These are phyloP conservation scores for Pleurotus sapidus DNA, from an alignment of 768 basidiomycete genomes.

Conservation along the genomic window DNA sequence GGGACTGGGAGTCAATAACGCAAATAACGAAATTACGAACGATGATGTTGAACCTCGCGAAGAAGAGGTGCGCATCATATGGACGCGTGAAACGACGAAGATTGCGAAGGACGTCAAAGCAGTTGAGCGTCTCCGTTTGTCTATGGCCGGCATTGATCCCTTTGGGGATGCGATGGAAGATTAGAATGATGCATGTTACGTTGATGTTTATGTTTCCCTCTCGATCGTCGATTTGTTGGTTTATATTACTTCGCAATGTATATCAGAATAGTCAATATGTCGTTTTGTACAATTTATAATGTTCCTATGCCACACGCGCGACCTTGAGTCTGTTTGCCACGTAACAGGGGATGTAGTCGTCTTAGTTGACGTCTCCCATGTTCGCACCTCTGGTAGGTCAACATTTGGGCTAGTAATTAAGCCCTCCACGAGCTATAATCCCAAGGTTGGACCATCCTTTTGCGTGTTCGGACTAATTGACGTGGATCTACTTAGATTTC, in stretches of 20 bases:
- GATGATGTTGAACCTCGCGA: conserved; percentile 35
- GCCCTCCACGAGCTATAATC: too few relatives aligned
- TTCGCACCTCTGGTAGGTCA: too few relatives aligned
- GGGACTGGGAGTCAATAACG: conserved; percentile 53
- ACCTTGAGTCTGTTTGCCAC: not conserved
- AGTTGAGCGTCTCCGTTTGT: conserved; percentile 10
- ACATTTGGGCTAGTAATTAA: too few relatives aligned
- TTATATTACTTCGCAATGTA: conserved; percentile 15
- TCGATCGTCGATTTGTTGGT: conserved; percentile 4
- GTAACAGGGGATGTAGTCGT: too few relatives aligned
- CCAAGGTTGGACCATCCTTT: too few relatives aligned
- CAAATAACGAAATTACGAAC: conserved; percentile 16
- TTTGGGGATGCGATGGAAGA: conserved; percentile 46
- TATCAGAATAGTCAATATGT: not conserved
- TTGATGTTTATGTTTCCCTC: not conserved
- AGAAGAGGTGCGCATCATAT: conserved; percentile 52
- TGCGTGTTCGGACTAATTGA: too few relatives aligned
- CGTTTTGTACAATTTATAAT: conserved; percentile 2
- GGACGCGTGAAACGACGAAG: conserved; percentile 46
- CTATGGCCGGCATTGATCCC: conserved; percentile 12
- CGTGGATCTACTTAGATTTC: too few relatives aligned
- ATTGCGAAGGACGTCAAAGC: conserved; percentile 43
- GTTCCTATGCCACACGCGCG: not conserved
- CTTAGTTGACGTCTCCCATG: too few relatives aligned
- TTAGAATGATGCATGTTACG: conserved; percentile 18